These are phyloP conservation scores for Trichoderma sp. DNA, from an alignment of 2,329 filamentous ascomycete species.

Conservation along the genomic window DNA sequence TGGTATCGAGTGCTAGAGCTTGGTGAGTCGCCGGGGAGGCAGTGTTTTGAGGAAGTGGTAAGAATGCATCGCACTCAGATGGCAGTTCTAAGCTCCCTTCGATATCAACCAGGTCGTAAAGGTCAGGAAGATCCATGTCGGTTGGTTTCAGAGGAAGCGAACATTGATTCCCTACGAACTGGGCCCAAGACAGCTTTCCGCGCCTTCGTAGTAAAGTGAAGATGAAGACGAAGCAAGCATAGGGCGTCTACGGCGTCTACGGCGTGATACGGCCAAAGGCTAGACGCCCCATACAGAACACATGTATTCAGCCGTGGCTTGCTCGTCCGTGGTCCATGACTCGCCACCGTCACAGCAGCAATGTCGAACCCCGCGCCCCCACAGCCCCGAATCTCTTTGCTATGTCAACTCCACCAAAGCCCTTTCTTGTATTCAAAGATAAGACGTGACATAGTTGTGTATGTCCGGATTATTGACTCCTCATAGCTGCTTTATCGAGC, in stretches of 20 bases:
- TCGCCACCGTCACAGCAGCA: not conserved
- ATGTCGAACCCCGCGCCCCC: not conserved
- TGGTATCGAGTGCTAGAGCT: not conserved
- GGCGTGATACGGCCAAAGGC: not conserved
- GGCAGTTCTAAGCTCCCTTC: not conserved
- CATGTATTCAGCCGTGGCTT: no score
- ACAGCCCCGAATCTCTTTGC: not conserved
- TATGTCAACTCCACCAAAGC: not conserved
- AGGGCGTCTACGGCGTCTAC: not conserved
- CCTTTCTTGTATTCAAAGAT: no score
- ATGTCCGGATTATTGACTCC: not conserved
- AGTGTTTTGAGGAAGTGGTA: not conserved
- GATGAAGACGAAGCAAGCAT: not conserved
- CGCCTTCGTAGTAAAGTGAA: not conserved
- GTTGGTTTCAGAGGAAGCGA: not conserved
- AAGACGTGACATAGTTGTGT: no score
- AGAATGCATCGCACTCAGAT: not conserved
- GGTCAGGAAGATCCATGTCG: not conserved
- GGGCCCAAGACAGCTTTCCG: not conserved
- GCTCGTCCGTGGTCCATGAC: not conserved
- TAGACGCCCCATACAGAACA: no score
- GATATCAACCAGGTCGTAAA: not conserved
- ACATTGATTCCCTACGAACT: not conserved
- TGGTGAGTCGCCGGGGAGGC: not conserved
- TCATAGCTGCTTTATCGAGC: not conserved